phyloP scores from a whole-genome alignment of 805 yeast genomes.

The Suhomyces xylopsoci region DNA sequence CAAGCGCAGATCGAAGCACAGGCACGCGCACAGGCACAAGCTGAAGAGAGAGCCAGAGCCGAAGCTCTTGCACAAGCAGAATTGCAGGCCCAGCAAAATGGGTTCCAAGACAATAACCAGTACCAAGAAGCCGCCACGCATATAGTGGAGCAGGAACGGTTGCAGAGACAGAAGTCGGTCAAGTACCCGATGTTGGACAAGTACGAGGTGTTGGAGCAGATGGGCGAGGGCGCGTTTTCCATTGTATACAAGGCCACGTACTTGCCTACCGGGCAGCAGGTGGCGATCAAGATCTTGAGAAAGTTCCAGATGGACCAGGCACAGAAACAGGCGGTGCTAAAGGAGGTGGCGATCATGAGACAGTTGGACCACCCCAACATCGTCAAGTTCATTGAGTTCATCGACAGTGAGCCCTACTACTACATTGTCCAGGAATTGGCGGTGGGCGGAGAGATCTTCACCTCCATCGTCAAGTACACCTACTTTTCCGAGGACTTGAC shows the following conservation, averaged over 20 bases:
- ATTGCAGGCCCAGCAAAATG: not conserved
- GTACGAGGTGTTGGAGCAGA: slow-evolving; percentile 45
- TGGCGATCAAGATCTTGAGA: slow-evolving; percentile 61
- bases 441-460: slow-evolving; percentile 78
- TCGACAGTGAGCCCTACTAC: slow-evolving; percentile 58
- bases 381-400: slow-evolving; percentile 61
- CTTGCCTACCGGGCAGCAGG: slow-evolving; percentile 33
- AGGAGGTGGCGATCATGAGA: slow-evolving; percentile 77
- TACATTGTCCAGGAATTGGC: slow-evolving; percentile 71
- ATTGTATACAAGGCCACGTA: slow-evolving; percentile 63
- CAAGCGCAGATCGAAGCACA: not conserved
- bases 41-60: not conserved
- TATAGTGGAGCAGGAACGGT: slow-evolving; percentile 35
- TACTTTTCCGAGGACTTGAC: slow-evolving; percentile 68
- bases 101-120: slow-evolving; percentile 8
- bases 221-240: slow-evolving; percentile 85
- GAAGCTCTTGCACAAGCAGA: not conserved
- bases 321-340: slow-evolving; percentile 66
- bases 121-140: slow-evolving; percentile 29
- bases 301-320: slow-evolving; percentile 63
- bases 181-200: slow-evolving; percentile 38
- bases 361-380: slow-evolving; percentile 62
- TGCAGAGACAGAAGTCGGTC: slow-evolving; percentile 18
- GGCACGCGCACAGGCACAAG: not conserved
- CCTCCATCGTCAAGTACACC: slow-evolving; percentile 72